Percentiles rank a stretch among this genome's conserved stretches.
Evolutionary conservation across 441 rosid species (phyloP).

Genomic region (Populus trichocarpa): DNA sequence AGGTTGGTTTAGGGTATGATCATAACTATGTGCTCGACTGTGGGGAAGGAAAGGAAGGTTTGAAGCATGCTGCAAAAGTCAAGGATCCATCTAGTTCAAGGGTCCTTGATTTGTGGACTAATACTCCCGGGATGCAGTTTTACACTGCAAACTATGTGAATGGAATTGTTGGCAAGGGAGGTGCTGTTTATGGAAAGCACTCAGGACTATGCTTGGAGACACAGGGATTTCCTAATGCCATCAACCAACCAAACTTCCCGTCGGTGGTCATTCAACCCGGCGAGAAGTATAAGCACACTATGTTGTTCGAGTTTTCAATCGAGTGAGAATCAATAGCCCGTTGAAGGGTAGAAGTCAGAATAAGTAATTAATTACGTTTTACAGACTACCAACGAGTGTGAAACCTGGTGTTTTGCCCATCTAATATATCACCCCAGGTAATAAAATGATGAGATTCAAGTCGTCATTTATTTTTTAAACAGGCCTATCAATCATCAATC

Average conservation of each 20-base stretch:
- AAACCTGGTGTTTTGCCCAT: background rate
- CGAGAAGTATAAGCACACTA: conserved; percentile 63
- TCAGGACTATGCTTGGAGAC: conserved; percentile 87
- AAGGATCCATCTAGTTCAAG: conserved; percentile 63
- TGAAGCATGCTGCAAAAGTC: conserved; percentile 67
- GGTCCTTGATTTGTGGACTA: conserved; percentile 77
- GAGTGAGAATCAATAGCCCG: conserved; percentile 30
- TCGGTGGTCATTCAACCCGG: conserved; percentile 71
- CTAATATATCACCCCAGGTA: background rate
- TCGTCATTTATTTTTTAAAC: background rate
- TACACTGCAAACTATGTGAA: conserved; percentile 79
- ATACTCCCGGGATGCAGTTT: conserved; percentile 84
- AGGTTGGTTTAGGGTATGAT: conserved; percentile 83
- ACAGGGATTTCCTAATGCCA: conserved; percentile 81
- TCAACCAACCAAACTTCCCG: conserved; percentile 77
- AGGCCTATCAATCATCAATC: background rate
- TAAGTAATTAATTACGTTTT: conserved; percentile 13
- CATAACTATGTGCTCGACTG: conserved; percentile 77
- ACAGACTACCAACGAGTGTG: background rate
- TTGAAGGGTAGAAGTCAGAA: conserved; percentile 7
- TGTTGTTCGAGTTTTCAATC: conserved; percentile 74
- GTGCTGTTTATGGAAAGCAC: conserved; percentile 72
- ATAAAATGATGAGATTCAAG: background rate
- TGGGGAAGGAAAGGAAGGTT: conserved; percentile 59
- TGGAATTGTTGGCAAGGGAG: conserved; percentile 71